A percentile compares a stretch with the other conserved stretches of the same genome.
Conservation (phyloP, 495 filamentous ascomycete genomes). For the Penicillium diatomitis region DNA sequence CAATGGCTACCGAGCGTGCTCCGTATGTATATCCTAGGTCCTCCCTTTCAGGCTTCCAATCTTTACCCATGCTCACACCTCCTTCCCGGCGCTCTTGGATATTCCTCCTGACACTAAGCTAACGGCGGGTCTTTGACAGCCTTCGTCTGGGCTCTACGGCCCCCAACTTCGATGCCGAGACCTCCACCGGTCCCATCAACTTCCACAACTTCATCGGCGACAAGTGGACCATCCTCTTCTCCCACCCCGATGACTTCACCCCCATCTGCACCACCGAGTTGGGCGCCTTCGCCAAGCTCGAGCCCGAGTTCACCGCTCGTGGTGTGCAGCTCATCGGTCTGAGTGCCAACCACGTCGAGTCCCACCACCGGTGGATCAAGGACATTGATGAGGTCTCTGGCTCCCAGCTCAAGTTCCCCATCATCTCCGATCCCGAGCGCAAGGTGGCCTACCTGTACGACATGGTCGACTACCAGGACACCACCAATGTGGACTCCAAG, state of each 20-base stretch:
- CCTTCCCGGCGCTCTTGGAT: no score
- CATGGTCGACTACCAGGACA: constrained; percentile 53
- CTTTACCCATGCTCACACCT: no score
- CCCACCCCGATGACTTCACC: constrained; percentile 82
- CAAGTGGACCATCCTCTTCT: constrained; percentile 94
- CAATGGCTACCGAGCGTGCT: constrained; percentile 43
- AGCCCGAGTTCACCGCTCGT: constrained; percentile 91
- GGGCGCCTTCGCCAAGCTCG: constrained; percentile 91
- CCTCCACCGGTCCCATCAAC: constrained; percentile 84
- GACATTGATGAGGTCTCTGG: constrained; percentile 56
- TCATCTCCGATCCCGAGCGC: constrained; percentile 59
- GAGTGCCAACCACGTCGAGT: constrained; percentile 50
- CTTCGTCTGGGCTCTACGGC: constrained; percentile 85
- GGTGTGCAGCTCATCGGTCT: constrained; percentile 94
- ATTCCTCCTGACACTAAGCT: no score
- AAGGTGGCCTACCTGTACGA: constrained; percentile 58
- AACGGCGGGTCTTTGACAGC: constrained; percentile 18
- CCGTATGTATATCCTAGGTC: constrained; percentile 31
- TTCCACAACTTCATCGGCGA: constrained; percentile 96
- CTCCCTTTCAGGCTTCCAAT: neutral
- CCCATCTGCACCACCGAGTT: constrained; percentile 99
- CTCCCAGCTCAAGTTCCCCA: constrained; percentile 53
- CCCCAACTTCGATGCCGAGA: constrained; percentile 90
- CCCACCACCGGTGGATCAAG: constrained; percentile 53
- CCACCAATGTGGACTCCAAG: constrained; percentile 47